phyloP scores from a whole-genome alignment of 2,329 filamentous ascomycete genomes.

The Exophiala calicioides region DNA sequence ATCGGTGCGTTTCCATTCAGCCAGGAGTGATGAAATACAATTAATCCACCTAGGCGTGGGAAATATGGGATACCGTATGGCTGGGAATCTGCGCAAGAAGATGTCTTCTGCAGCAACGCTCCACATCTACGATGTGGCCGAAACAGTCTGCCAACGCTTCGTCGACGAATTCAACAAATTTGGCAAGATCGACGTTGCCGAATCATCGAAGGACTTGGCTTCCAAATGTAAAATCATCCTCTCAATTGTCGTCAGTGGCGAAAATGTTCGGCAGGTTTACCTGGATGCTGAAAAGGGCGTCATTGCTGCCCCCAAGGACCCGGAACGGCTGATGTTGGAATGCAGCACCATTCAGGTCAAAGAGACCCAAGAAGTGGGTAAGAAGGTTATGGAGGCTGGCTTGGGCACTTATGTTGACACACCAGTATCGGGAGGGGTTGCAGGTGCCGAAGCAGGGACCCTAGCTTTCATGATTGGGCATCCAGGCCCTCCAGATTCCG shows the following conservation, averaged over 20 bases:
- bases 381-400: not conserved
- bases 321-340: slow-evolving; percentile 6
- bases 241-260: slow-evolving; percentile 6
- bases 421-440: slow-evolving; percentile 11
- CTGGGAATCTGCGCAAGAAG: slow-evolving; percentile 52
- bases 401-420: slow-evolving; percentile 8
- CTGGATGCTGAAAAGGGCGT: slow-evolving; percentile 3
- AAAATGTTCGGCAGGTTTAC: slow-evolving; percentile 7
- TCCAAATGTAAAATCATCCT: not conserved
- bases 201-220: slow-evolving; percentile 2
- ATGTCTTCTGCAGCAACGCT: slow-evolving; percentile 45
- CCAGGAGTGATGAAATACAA: too few species aligned
- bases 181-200: not conserved
- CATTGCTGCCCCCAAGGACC: not conserved
- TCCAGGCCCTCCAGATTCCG: not conserved
- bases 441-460: slow-evolving; percentile 7
- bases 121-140: slow-evolving; percentile 52
- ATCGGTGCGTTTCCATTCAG: too few species aligned
- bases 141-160: slow-evolving; percentile 29
- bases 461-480: slow-evolving; percentile 9
- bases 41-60: too few species aligned
- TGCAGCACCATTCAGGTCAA: slow-evolving; percentile 11
- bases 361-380: slow-evolving; percentile 2
- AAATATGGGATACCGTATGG: slow-evolving; percentile 57
- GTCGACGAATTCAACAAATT: not conserved